Percentiles rank a stretch among this genome's conserved stretches.
phyloP scores from a whole-genome alignment of 2,329 filamentous ascomycete species.

The Colletotrichum sp. region DNA sequence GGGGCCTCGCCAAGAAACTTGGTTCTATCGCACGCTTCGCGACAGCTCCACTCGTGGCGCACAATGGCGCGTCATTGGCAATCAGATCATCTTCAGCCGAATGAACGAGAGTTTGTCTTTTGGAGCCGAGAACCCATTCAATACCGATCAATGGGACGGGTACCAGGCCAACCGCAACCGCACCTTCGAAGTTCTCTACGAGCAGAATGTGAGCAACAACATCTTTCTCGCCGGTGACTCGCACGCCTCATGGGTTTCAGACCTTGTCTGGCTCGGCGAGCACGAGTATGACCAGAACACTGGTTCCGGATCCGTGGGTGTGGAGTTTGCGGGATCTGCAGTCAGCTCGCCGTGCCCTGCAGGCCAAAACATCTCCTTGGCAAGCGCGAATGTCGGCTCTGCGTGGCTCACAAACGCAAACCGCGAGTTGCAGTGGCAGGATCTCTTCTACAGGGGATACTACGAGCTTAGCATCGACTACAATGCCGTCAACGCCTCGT shows the following conservation, averaged over 20 bases:
- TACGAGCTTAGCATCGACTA: conserved; percentile 67
- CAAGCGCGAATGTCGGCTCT: background rate
- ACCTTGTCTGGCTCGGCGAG: conserved; percentile 63
- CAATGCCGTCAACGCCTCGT: conserved; percentile 65
- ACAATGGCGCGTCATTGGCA: conserved; percentile 74
- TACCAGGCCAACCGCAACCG: conserved; percentile 75
- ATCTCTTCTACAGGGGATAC: conserved; percentile 77
- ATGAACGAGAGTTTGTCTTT: conserved; percentile 35
- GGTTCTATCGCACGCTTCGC: conserved; percentile 70
- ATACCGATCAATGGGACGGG: conserved; percentile 61
- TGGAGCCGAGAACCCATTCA: conserved; percentile 41
- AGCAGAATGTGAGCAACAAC: conserved; percentile 74
- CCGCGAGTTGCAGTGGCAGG: conserved; percentile 73
- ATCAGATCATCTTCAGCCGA: conserved; percentile 68
- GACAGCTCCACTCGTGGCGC: conserved; percentile 68
- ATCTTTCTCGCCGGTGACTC: conserved; percentile 75
- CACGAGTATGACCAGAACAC: conserved; percentile 57
- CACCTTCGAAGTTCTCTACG: conserved; percentile 69
- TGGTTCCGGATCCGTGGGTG: conserved; percentile 61
- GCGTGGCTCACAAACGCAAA: conserved; percentile 44
- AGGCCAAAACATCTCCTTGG: conserved; percentile 2
- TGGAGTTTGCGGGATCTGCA: conserved; percentile 71
- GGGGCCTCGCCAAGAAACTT: conserved; percentile 75
- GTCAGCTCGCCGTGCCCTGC: conserved; percentile 40
- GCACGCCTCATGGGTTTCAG: conserved; percentile 69